Evolutionary conservation across 768 basidiomycete genomes (phyloP), one percentile per base, ranked within the genome.

Genomic region (Boletus tomentosulus): DNA sequence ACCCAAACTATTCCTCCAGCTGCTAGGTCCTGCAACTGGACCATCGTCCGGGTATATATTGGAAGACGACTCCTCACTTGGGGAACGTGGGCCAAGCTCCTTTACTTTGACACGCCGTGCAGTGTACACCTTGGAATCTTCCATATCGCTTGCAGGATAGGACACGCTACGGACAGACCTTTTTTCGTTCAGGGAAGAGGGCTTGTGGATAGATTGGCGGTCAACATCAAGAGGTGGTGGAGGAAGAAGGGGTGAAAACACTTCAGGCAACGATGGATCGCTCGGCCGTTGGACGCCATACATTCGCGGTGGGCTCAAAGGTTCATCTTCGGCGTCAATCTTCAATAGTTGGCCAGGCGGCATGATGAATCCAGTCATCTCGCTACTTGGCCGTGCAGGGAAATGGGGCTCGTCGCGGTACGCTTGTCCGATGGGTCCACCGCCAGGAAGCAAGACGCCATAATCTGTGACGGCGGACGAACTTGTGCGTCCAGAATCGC

Each of bases 81-180:
- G 54, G 38, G 64, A 57, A 9, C 68, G 64, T 12, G 54, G 70
- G 4, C 60, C 62, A 16, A 69, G 65, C 25, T 70, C 69, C 54
- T 66, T 65, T 13, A 79, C 70, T 19, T 69, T 67, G 47, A 78
- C 77, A 1, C 75, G 73, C 10, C 73, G 72, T 6, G 69, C 71
- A 28, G 69, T 70, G 43, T 71, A 71, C 30, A 70, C 62, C 50
- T 67, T 68, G 4, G 65, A 57, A 16, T 70, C 68, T 55, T 71
- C 65, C 56, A 56, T 58, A 52, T 71, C 72, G 42, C 68, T 70
- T 2, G 60, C 61, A 30, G 70, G 68, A 43, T 71, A 71, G 16
- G 68, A 70, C 13, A 68, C 6, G 47, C 60, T 71, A 31, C 55
- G 68, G n/a, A 71, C 11, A 10, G 68, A 70, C 39, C 71, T 70